These are phyloP conservation scores for Albifimbria verrucaria DNA, from an alignment of 2,329 filamentous ascomycete species.

Conservation along the genomic window DNA sequence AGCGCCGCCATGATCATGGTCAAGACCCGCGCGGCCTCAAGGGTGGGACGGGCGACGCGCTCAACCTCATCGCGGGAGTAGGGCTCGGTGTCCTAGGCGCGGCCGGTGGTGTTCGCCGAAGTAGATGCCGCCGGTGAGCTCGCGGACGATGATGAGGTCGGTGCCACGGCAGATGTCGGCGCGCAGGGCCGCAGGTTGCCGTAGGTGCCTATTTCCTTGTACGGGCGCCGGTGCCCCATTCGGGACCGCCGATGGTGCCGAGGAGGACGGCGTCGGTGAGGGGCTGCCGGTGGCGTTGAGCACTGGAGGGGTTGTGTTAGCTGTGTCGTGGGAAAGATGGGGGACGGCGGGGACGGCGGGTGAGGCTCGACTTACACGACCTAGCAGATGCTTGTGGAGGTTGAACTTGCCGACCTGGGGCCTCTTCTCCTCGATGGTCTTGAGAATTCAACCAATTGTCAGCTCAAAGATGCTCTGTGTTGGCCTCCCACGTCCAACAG, in stretches of 20 bases:
- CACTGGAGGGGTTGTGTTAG: constrained; percentile 50
- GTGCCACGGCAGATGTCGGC: constrained; percentile 79
- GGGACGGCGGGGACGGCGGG: neutral
- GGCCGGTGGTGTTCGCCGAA: constrained; percentile 80
- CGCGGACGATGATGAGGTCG: constrained; percentile 89
- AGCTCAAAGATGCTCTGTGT: too few species aligned
- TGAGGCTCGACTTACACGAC: constrained; percentile 64
- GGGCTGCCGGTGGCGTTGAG: constrained; percentile 78
- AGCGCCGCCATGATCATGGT: constrained; percentile 47
- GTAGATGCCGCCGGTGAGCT: constrained; percentile 91
- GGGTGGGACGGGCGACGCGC: constrained; percentile 79
- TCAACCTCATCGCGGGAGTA: constrained; percentile 85
- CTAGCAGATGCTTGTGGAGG: constrained; percentile 84
- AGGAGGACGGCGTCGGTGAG: constrained; percentile 85
- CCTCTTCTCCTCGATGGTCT: constrained; percentile 69
- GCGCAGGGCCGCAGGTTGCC: constrained; percentile 96
- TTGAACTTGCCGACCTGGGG: constrained; percentile 75
- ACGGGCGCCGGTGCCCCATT: constrained; percentile 92
- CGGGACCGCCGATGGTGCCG: constrained; percentile 89
- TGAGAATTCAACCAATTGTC: too few species aligned
- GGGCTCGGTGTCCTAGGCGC: constrained; percentile 79
- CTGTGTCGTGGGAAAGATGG: neutral
- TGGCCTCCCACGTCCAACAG: neutral
- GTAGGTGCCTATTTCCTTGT: constrained; percentile 91
- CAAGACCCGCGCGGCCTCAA: constrained; percentile 16